Evolutionary conservation across 2,329 filamentous ascomycete species (phyloP).

Genomic region (Aspergillus nomiae): DNA sequence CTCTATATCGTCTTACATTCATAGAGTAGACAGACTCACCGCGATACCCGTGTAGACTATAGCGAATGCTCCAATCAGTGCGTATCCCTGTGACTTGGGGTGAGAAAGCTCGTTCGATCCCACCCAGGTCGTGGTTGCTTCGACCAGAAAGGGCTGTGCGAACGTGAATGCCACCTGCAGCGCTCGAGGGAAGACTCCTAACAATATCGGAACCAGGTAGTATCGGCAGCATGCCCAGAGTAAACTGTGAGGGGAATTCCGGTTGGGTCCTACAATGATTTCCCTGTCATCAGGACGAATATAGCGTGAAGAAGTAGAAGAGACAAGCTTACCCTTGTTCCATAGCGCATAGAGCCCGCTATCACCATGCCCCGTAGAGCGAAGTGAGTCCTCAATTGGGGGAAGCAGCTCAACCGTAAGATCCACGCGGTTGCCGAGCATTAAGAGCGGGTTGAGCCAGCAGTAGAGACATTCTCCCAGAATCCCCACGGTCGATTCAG

Average conservation of each 20-base stretch:
- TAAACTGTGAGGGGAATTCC: background rate
- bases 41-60: background rate
- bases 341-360: background rate
- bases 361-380: background rate
- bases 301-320: background rate
- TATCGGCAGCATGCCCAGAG: background rate
- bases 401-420: constrained; percentile 46
- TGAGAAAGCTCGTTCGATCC: background rate
- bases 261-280: background rate
- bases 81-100: background rate
- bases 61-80: background rate
- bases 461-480: constrained; percentile 18
- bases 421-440: constrained; percentile 30
- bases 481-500: background rate
- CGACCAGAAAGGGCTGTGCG: constrained; percentile 50
- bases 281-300: background rate
- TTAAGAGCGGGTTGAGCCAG: constrained; percentile 34
- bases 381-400: constrained; percentile 35
- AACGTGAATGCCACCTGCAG: constrained; percentile 42
- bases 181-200: background rate
- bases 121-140: background rate
- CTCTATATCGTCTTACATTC: no score
- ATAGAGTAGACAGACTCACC: background rate
- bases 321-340: background rate
- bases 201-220: background rate